Evolutionary conservation across 2,329 filamentous ascomycete genomes (phyloP).

Genomic region (Fusarium lateritium): DNA sequence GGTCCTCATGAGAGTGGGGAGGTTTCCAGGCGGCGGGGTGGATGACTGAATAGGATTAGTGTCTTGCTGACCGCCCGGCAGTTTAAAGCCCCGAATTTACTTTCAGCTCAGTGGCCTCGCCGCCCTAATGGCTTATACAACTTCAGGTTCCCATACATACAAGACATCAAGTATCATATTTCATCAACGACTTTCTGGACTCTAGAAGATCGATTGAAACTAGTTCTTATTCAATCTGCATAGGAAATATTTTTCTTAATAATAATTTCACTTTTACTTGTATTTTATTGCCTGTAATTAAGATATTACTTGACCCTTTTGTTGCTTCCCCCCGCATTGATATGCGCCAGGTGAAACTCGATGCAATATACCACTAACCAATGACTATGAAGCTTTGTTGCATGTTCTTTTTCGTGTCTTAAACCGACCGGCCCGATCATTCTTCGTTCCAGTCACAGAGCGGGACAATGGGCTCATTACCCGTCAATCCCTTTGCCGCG

Average conservation of each 20-base stretch:
- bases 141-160: neutral
- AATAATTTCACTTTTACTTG: too few relatives aligned
- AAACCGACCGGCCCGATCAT: conserved; percentile 12
- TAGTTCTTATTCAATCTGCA: too few relatives aligned
- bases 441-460: conserved; percentile 15
- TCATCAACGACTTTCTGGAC: neutral
- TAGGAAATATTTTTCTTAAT: too few relatives aligned
- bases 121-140: neutral
- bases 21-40: conserved; percentile 50
- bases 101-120: neutral
- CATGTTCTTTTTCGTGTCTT: conserved; percentile 7
- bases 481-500: conserved; percentile 40
- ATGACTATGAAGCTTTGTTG: conserved; percentile 10
- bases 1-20: conserved; percentile 47
- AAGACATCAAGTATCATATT: neutral
- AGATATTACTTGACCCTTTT: neutral
- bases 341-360: conserved; percentile 16
- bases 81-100: conserved; percentile 15
- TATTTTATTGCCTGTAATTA: neutral
- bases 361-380: conserved; percentile 12
- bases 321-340: neutral
- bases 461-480: conserved; percentile 39
- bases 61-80: conserved; percentile 55
- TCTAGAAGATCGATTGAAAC: too few relatives aligned
- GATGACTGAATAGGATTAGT: conserved; percentile 43